Conservation (phyloP, 2,329 filamentous ascomycete genomes). For the Trichophyton benhamiae region DNA sequence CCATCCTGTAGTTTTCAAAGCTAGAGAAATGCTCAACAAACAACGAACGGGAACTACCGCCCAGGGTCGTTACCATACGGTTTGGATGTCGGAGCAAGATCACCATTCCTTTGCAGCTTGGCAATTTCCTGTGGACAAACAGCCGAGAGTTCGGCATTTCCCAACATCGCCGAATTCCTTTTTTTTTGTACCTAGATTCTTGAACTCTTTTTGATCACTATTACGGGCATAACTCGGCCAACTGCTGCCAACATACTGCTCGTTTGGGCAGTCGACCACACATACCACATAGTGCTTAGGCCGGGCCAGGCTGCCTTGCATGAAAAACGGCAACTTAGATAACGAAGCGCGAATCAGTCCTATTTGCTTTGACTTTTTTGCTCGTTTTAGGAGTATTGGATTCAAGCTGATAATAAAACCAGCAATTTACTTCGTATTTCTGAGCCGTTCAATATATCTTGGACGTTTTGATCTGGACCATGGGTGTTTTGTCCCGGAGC, state of each 20-base stretch:
- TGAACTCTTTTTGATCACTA: neutral
- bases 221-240: neutral
- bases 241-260: neutral
- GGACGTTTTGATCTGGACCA: neutral
- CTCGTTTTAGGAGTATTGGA: neutral
- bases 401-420: neutral
- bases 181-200: conserved; percentile 1
- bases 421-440: neutral
- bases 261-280: neutral
- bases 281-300: neutral
- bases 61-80: neutral
- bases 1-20: conserved; percentile 11
- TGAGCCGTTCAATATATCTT: conserved; percentile 1
- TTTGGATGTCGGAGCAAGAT: neutral
- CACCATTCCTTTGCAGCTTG: neutral
- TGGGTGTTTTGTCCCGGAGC: neutral
- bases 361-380: neutral
- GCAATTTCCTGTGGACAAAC: conserved; percentile 1
- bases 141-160: conserved; percentile 1
- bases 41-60: neutral
- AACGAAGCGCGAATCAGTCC: neutral
- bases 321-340: neutral
- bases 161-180: neutral
- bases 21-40: neutral
- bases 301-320: neutral